Evolutionary conservation across 371 early-diverging fungal species (phyloP).

Genomic region (Umbelopsis sp.): DNA sequence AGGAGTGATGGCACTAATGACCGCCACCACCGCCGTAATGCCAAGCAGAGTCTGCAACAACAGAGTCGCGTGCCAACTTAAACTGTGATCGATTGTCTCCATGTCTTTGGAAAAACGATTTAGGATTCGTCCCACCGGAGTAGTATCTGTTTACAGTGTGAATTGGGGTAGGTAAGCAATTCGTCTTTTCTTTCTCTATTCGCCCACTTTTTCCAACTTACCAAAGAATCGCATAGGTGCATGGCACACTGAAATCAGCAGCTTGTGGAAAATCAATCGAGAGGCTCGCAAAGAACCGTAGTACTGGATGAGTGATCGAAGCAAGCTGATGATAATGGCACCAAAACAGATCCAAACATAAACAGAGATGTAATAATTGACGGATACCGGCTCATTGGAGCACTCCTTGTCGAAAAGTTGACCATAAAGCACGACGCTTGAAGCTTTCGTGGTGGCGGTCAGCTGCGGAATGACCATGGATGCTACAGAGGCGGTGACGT

Average conservation of each 20-base stretch:
- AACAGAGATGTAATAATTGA: conserved; percentile 38
- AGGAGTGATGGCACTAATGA: conserved; percentile 67
- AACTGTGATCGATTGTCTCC: conserved; percentile 74
- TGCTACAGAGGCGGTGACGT: not conserved
- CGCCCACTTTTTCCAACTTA: conserved; percentile 29
- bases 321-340: conserved; percentile 39
- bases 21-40: conserved; percentile 69
- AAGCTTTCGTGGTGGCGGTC: not conserved
- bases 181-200: too few relatives aligned
- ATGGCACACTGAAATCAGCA: conserved; percentile 64
- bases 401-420: not conserved
- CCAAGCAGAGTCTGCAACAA: conserved; percentile 67
- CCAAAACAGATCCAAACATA: conserved; percentile 39
- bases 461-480: not conserved
- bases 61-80: conserved; percentile 71
- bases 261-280: conserved; percentile 55
- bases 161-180: conserved; percentile 17
- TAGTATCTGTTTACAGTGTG: conserved; percentile 59
- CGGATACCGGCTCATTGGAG: conserved; percentile 14
- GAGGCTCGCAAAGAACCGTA: conserved; percentile 70
- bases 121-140: conserved; percentile 86
- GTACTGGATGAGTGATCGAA: conserved; percentile 61
- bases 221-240: conserved; percentile 87
- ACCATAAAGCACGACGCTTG: not conserved
- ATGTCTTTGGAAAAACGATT: conserved; percentile 90